Base-by-base conservation (phyloP, 805 yeast genomes). In the Saccharomycopsis fodiens region DNA sequence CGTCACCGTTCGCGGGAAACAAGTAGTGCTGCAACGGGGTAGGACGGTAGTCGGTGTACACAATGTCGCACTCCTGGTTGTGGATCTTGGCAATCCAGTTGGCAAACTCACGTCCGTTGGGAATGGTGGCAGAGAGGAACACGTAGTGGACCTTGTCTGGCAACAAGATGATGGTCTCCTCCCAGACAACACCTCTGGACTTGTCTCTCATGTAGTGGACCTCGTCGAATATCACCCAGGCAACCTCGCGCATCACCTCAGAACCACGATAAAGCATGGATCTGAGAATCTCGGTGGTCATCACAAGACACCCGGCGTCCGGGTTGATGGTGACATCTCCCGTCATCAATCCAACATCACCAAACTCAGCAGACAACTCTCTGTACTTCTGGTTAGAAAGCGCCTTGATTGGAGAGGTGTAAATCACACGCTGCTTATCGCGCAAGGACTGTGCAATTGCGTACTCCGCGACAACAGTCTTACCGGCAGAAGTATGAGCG, bases 111-210 rank as follows among this genome's bases (percentile, higher is more conserved):
- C 86, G 84, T 1, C 97, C 96, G 61, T 91, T 91, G 21, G 98
- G 98, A 55, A 91, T 91, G 1, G 98, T 91, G 41, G 97, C 97
- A 12, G 97, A 88, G 53, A 91, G 67, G 57, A 91, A 85, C 2
- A 91, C 96, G 58, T 89, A 87, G 54, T 85, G 91, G 15, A 93
- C 97, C 69, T 89, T 89, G 57, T 94, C 97, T 3, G 99, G 99
- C 36, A 93, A 71, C 60, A 93, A 69, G 48, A 93, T 93, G 54
- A 93, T 91, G 13, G 97, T 91, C 65, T 93, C 99, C 67, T 93
- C 99, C 99, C 99, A 93, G 30, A 93, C 98, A 44, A 93, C 99
- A 63, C 99, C 99, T 67, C 99, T 79, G 55, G 88, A 93, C 56
- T 87, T 83, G 63, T 93, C 99, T 67, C 97, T 81, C 94, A 93